Evolutionary conservation across 768 basidiomycete species (phyloP), one percentile per base, ranked within the genome.

Genomic region (Podaxis sp.): DNA sequence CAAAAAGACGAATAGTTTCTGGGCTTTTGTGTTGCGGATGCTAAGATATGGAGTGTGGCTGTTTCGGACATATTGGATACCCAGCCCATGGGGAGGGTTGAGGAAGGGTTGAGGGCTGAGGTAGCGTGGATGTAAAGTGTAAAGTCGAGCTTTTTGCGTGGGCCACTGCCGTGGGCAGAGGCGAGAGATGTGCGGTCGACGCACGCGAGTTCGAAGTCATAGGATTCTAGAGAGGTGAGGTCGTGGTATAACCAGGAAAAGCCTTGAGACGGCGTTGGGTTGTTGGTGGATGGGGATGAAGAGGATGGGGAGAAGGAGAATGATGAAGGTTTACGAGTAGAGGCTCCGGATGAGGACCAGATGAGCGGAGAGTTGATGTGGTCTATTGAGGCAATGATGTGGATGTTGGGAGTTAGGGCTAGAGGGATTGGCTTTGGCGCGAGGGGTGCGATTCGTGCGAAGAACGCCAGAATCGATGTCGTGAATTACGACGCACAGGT

Each of bases 221-320:
- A 97, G 1, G 91, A 79, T 15, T 76, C 78, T 66, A 95, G 89
- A 1, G 96, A 97, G 2, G 94, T 93, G 24, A 94, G 73, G 73
- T 96, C 93, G 74, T 98, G 93, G 86, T 93, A 93, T 15, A 94
- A 76, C 87, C 92, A 94, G 1, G 85, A 75, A 70, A 85, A 89
- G 11, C 89, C 88, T 36, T 80, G 80, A 38, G 73, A 61, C 54
- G 73, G 72, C 5, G 71, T 7, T 24, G n/a, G 1, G 27, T 24
- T 41, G n/a, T 17, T 79, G 1, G 27, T 27, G 27, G 27, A 5
- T 27, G 27, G 27, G 7, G 27, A 27, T 27, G 27, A 27, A 27
- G 27, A 1, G 7, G 27, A 27, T 5, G 27, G 27, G 27, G 27
- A 27, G 24, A 25, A 25, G 27, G 27, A 27, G 27, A 27, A 27